Base-by-base conservation (phyloP, 495 filamentous ascomycete genomes). In the Daldinia childiae region DNA sequence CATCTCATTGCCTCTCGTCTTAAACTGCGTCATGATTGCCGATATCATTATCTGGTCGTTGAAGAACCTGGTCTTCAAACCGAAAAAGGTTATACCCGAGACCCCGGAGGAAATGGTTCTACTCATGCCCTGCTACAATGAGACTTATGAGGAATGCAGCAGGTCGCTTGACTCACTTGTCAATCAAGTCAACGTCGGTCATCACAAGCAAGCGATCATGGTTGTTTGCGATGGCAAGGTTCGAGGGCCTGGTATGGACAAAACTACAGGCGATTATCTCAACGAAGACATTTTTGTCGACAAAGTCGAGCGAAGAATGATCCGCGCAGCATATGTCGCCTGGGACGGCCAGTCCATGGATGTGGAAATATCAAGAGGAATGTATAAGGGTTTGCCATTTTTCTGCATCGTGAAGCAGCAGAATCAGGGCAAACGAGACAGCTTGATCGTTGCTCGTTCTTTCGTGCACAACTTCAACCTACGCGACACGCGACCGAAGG, bases 311-410 rank as follows among this genome's bases (percentile, higher is more conserved):
- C 84, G 27, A 83, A 87, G 17, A 87, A 90, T 65, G 88, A 91
- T 14, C 78, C 87, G 71, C 90, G 6, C 89, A 86, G 48, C 88
- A 84, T 73, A 73, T 12, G 66, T 73, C 57, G 91, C 90, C 6
- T 90, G 89, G 50, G 92, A 93, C 79, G 84, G 90, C 41, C 90
- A 91, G 77, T 92, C 91, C 74, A 93, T 92, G 91, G 88, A 90
- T 66, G 89, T 77, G 29, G 66, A 91, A 77, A 83, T 92, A 55
- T 90, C 92, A 68, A 85, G 88, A 59, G 91, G 91, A 17, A 91
- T 91, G 72, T 93, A 93, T 71, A 87, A 91, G 82, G 88, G 61
- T 80, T 83, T 65, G 85, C 89, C 38, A 71, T 85, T 62, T 82
- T 91, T 62, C 85, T 91, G 5, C 68, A 77, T 77, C 2, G 88